Evolutionary conservation across 2,329 filamentous ascomycete species (phyloP).

Genomic region (Ceratocystis papillata): DNA sequence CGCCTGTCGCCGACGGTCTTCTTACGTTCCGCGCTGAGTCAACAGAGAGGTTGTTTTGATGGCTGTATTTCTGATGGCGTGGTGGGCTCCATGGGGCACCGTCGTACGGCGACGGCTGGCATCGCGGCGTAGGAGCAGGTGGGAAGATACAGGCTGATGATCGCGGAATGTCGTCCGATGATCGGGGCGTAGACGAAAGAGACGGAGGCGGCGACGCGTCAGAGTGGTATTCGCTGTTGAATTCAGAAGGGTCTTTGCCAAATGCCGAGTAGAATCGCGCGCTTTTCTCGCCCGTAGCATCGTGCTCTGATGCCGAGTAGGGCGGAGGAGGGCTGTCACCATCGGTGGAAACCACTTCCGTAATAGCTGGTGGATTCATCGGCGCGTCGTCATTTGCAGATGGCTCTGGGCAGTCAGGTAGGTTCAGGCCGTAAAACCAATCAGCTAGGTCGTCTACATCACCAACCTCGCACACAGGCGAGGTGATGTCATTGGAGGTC

Average conservation of each 20-base stretch:
- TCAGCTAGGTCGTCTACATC: constrained; percentile 39
- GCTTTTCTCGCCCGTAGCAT: constrained; percentile 2
- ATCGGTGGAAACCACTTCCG: not conserved
- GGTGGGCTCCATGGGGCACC: not conserved
- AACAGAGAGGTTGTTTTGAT: not conserved
- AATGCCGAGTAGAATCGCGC: constrained; percentile 10
- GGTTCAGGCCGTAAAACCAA: constrained; percentile 39
- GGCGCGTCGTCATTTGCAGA: not conserved
- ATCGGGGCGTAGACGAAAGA: constrained; percentile 16
- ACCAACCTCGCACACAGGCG: constrained; percentile 35
- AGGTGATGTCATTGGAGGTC: constrained; percentile 29
- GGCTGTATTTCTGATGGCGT: not conserved
- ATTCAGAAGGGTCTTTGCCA: constrained; percentile 7
- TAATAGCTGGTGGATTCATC: not conserved
- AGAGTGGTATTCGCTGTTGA: constrained; percentile 5
- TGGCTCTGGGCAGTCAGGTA: constrained; percentile 19
- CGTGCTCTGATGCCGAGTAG: constrained; percentile 1
- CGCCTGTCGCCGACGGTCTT: not conserved
- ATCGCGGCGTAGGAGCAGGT: not conserved
- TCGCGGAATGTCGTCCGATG: constrained; percentile 16
- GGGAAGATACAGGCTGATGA: constrained; percentile 18
- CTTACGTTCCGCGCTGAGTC: not conserved
- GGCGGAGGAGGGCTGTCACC: not conserved
- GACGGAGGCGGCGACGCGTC: constrained; percentile 6
- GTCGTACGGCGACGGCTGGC: constrained; percentile 19